These are phyloP conservation scores for Entomophthora muscae DNA, from an alignment of 371 early-diverging fungal species.

Conservation along the genomic window DNA sequence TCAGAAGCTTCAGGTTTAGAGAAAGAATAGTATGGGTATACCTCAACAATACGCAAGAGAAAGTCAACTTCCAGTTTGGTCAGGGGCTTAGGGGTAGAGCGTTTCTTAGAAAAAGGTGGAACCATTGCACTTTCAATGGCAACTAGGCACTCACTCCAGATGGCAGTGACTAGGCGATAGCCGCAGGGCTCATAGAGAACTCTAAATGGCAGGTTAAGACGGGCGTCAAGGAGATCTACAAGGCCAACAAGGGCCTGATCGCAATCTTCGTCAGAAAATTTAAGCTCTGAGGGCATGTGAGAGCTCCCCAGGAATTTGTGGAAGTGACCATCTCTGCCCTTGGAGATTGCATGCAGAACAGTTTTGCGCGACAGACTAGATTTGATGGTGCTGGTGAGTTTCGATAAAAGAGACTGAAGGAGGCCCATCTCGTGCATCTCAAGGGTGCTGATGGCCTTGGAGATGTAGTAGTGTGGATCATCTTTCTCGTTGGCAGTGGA, in stretches of 20 bases:
- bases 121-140: conserved; percentile 52
- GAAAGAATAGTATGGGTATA: too few species aligned
- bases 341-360: conserved; percentile 2
- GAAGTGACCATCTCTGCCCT: conserved; percentile 9
- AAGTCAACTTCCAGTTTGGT: too few species aligned
- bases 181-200: conserved; percentile 61
- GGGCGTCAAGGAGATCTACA: conserved; percentile 76
- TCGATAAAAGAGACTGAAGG: background rate
- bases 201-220: conserved; percentile 55
- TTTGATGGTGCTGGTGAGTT: conserved; percentile 3
- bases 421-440: conserved; percentile 12
- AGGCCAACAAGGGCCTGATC: conserved; percentile 53
- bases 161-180: conserved; percentile 52
- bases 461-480: conserved; percentile 85
- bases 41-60: too few species aligned
- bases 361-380: conserved; percentile 1
- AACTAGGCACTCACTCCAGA: conserved; percentile 73
- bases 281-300: conserved; percentile 12
- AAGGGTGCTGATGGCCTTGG: conserved; percentile 55
- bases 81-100: conserved; percentile 35
- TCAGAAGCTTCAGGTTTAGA: too few species aligned
- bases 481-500: conserved; percentile 83
- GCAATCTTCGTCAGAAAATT: conserved; percentile 39
- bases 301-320: conserved; percentile 13
- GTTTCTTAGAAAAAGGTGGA: conserved; percentile 56